Base-by-base conservation (phyloP, 306 rosid genomes). In the Cicer yamashitae region DNA sequence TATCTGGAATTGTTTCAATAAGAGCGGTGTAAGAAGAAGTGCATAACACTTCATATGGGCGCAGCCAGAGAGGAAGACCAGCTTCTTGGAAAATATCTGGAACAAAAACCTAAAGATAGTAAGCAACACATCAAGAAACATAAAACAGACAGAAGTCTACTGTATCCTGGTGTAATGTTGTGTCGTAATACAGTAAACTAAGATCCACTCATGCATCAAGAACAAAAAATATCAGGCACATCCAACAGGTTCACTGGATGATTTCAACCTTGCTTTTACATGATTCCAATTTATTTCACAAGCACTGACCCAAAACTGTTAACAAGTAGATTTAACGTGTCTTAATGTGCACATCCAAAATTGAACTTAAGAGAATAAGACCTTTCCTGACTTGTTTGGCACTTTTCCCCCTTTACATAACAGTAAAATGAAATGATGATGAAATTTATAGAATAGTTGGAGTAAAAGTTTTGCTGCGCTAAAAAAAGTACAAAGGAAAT, bases 61-160 rank as follows among this genome's bases (percentile, higher is more conserved):
- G 90, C 85, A 94, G 87, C 98, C 97, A 94, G 74, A 94, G 91
- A 65, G 98, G 97, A 45, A 94, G 91, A 46, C 97, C 98, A 75
- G 98, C 98, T 90, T 94, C 98, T 91, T 94, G 98, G 79, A 94
- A 94, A 86, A 94, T 94, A 85, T 91, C 98, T 94, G 89, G 81
- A 83, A 81, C 77, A 58, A 76, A 78, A 80, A 82, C 57, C 79
- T 40, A 86, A 75, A 52, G 71, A 76, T 74, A 61, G 67, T 71
- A 75, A 77, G 77, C 62, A 77, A 84, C 76, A 63, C 10, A 10
- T 74, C 64, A 41, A 69, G 50, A 72, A 82, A 80, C 74, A 79
- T 54, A 40, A 77, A 63, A 60, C 39, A 46, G 47, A 70, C 46
- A 67, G 44, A 45, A 61, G 58, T 48, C 11, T 20, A 77, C 41